Percentiles rank a stretch among this genome's conserved stretches.
Conservation (phyloP, 2,329 filamentous ascomycete species). For the Ophiostoma himal-ulmi region DNA sequence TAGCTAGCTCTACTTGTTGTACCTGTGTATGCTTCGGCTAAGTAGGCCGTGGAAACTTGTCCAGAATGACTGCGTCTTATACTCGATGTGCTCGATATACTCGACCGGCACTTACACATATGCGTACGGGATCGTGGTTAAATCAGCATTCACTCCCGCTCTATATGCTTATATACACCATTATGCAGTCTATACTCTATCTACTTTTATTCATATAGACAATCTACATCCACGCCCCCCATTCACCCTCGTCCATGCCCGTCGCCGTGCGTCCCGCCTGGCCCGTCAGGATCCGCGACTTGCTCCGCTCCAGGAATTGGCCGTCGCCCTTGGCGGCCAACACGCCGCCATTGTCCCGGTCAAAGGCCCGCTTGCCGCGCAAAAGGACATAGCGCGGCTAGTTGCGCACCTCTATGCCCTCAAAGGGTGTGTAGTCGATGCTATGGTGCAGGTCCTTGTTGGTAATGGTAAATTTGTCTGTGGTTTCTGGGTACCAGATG, state of each 20-base stretch:
- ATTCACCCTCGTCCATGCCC: slow-evolving; percentile 23
- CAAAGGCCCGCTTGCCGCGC: slow-evolving; percentile 54
- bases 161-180: neutral
- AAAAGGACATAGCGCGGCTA: slow-evolving; percentile 59
- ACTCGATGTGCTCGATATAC: slow-evolving; percentile 32
- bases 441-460: slow-evolving; percentile 55
- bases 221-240: slow-evolving; percentile 23
- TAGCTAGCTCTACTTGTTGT: too few species aligned
- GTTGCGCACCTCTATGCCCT: slow-evolving; percentile 50
- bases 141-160: neutral
- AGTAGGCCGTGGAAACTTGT: neutral
- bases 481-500: slow-evolving; percentile 48
- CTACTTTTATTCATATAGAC: too few species aligned
- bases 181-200: neutral
- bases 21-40: neutral
- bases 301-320: slow-evolving; percentile 42
- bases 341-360: slow-evolving; percentile 46
- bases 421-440: slow-evolving; percentile 58
- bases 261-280: slow-evolving; percentile 24
- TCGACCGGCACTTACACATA: neutral
- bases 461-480: slow-evolving; percentile 35
- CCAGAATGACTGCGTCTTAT: neutral
- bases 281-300: slow-evolving; percentile 21
- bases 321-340: slow-evolving; percentile 45
- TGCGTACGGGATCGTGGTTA: neutral